Evolutionary conservation across 257 asterid species (phyloP), one percentile per base, ranked within the genome.

Genomic region (Solanum virginianum): DNA sequence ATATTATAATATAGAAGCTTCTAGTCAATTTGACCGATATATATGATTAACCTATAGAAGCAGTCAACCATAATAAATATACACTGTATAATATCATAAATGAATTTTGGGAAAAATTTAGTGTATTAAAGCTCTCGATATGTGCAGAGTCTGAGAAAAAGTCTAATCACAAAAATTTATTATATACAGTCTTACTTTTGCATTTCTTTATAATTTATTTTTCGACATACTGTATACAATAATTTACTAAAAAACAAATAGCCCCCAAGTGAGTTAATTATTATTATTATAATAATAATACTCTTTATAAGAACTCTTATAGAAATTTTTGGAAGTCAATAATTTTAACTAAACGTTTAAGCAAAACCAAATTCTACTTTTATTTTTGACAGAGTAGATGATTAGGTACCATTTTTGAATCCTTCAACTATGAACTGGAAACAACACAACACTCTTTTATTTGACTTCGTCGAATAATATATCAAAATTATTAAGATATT

Each of bases 381-480:
- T 41, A 41, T 20, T 17, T 18, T 57, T 1, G 65, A 57, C 5
- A 60, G 14, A 60, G 29, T 9, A 20, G 6, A 5, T 60, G 14
- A n/a, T n/a, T 86, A 96, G 99, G 99, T 94, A 65, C 98, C 99
- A 6, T 45, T 90, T 89, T 93, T 94, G 83, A 92, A 86, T 86
- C 90, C 93, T 20, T 80, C 93, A 72, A 93, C 93, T n/a, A 86
- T 96, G 18, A 89, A 83, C 82, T 86, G 92, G 89, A 82, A 92
- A 62, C 91, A 89, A 70, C 95, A 98, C 51, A 93, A 93, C 87
- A 93, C 98, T 43, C 93, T 36, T n/a, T 96, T 80, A 98, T 94
- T 84, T 93, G 96, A 22, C 93, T 92, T 84, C 90, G 98, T 70
- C 98, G 98, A 29, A 94, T 96, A 97, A 88, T 96, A 70, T 98